Conservation (phyloP, 345 rosid species). For the Mercurialis annua region DNA sequence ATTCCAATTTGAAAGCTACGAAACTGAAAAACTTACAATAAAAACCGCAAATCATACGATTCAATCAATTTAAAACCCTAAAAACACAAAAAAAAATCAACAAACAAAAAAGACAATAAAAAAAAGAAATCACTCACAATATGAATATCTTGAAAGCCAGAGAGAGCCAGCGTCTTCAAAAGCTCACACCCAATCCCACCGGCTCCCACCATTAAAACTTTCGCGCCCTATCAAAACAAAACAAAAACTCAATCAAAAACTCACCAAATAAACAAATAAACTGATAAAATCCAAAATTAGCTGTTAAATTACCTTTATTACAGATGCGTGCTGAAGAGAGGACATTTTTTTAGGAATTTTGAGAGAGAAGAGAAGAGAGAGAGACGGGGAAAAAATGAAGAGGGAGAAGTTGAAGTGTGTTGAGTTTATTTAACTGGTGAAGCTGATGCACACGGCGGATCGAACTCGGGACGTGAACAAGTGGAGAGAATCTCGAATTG, state of each 20-base stretch:
- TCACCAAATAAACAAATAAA: neutral
- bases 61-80: conserved; percentile 1
- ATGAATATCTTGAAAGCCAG: conserved; percentile 90
- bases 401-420: no score
- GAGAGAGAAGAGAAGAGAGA: conserved; percentile 20
- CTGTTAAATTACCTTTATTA: conserved; percentile 47
- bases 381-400: neutral
- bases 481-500: conserved; percentile 8
- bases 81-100: neutral
- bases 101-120: neutral
- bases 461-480: conserved; percentile 39
- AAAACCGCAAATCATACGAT: neutral
- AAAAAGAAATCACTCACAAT: conserved; percentile 51
- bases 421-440: no score
- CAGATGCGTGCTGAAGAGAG: conserved; percentile 40
- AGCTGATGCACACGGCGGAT: conserved; percentile 23
- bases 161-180: conserved; percentile 90
- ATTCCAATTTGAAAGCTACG: neutral
- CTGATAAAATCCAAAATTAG: neutral
- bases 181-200: conserved; percentile 99
- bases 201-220: conserved; percentile 98
- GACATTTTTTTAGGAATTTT: conserved; percentile 38
- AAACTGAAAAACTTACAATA: neutral
- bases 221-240: conserved; percentile 59
- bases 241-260: neutral